Evolutionary conservation across 1,284 basidiomycete genomes (phyloP), one percentile per base, ranked within the genome.

Genomic region (Peniophora sp.): DNA sequence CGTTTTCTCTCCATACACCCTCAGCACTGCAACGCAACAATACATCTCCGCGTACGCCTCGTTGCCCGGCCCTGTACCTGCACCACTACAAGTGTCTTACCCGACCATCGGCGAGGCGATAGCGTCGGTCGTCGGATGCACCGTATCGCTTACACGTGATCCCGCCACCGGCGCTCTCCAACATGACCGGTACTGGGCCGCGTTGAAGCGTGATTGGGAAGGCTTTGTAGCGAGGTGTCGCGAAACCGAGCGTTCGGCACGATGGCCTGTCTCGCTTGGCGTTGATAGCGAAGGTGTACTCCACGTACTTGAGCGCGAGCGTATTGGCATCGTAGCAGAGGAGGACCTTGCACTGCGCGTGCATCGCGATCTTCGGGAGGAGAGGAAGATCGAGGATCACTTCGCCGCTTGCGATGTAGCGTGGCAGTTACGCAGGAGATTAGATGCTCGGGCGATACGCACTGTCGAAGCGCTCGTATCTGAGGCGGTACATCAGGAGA

Each of bases 191-290:
- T 94, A 90, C 64, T 87, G 89, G 79, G 86, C 81, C 59, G 82
- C 85, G 0, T 69, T 95, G 56, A 94, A 92, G 65, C 73, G 89
- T 38, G 92, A 97, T 59, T 97, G 93, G 92, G 88, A 96, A 60
- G 90, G 92, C 1, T 91, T 96, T 61, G 83, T 95, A 56, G 87
- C 93, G 12, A 78, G 90, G 41, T 92, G 90, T 59, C 81, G 89
- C 52, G 91, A 94, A 59, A 74, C 92, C 12, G 92, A 96, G 66
- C 82, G 88, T 46, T 83, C 83, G 57, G 89, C 87, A 20, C 78
- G 92, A 45, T 90, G 89, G 85, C 91, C 92, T 0, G 73, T 95
- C 14, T 74, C 77, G 12, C 71, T 92, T 34, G 83, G 81, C 34
- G 62, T 73, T 23, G 74, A 77, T 32, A 71, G 72, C 38, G 63